Base-by-base conservation (phyloP, 179 eudicot species). In the Sideroxylon spinosum region DNA sequence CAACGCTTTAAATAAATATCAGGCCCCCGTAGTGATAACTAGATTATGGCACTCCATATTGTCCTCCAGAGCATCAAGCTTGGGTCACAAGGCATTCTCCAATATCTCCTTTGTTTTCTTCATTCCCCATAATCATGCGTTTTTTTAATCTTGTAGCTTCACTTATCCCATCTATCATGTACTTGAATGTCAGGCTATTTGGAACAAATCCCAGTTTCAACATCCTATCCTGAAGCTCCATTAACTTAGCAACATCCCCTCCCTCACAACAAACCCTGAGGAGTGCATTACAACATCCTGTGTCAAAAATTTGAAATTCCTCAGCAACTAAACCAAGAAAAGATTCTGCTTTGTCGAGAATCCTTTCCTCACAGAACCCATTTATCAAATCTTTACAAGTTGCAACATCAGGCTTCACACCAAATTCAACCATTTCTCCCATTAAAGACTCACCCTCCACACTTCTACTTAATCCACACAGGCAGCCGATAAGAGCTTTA, bases 211-310 rank as follows among this genome's bases (percentile, higher is more conserved):
- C 98, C 74, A 87, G 75, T 78, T 83, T 91, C 79, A 78, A 78
- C 97, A 93, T 87, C 74, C 85, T 90, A 72, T 89, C 89, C 79
- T 95, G 95, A 77, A 95, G 78, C 80, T 86, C 89, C 87, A 95
- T 82, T 77, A 88, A 71, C 53, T 85, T 85, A 76, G 78, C 71
- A 84, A 84, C 76, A 55, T 87, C 86, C 59, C 86, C 86, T 17
- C 70, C 82, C 82, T 85, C 89, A 79, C 88, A 81, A 74, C 82
- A 71, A 52, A 78, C 64, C 84, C 82, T 88, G 44, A 89, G 74
- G 81, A 93, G 73, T 48, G 78, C 74, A 78, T 93, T 93, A 68
- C 86, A 93, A 78, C 97, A 85, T 74, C 83, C 86, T 12, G 82
- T 76, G 82, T 95, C 95, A 73, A 74, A 86, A 80, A 93, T 77